Base-by-base conservation (phyloP, 768 basidiomycete genomes). In the Russula vinacea region DNA sequence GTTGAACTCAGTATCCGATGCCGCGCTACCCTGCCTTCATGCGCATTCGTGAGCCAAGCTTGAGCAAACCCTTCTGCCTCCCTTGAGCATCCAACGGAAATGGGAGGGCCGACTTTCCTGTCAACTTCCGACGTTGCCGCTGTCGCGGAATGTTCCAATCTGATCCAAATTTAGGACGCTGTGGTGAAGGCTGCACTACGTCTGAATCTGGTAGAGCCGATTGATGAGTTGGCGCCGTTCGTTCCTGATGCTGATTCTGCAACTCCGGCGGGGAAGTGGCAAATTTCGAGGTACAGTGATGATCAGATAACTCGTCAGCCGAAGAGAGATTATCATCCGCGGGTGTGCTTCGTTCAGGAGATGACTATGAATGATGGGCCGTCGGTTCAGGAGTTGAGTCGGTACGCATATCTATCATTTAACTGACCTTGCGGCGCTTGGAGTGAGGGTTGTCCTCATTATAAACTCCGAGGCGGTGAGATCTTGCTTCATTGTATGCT, bases 141-240 rank as follows among this genome's bases (percentile, higher is more conserved):
- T 11, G 35, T 22, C 14, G 58, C 29, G 24, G 42, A n/a, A 65
- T 14, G 4, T 65, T 56, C 64, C 64, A 65, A 22, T 65, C 64
- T 24, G 64, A 65, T 26, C 59, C 60, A 19, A 65, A 65, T 52
- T 19, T 59, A 3, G 64, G 59, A 11, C 60, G 64, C 16, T 37
- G 45, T 11, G 54, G 63, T 3, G 58, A 49, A n/a, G 53, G 22
- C 7, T 35, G 8, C 13, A 16, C n/a, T 57, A 26, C 5, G 40
- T 35, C 56, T 24, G 14, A 33, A 39, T 56, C 39, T 29, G 45
- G 24, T 16, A 5, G 35, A 29, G 45, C 29, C 13, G 50, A 17
- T 7, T 49, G 47, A 45, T 24, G 40, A 32, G 49, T 29, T 33
- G n/a, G 39, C 24, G 32, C 51, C 29, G n/a, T 55, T 11, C n/a